Percentiles rank a stretch among this genome's conserved stretches.
Evolutionary conservation across 2,329 filamentous ascomycete genomes (phyloP).

Genomic region (Aspergillus sojae): DNA sequence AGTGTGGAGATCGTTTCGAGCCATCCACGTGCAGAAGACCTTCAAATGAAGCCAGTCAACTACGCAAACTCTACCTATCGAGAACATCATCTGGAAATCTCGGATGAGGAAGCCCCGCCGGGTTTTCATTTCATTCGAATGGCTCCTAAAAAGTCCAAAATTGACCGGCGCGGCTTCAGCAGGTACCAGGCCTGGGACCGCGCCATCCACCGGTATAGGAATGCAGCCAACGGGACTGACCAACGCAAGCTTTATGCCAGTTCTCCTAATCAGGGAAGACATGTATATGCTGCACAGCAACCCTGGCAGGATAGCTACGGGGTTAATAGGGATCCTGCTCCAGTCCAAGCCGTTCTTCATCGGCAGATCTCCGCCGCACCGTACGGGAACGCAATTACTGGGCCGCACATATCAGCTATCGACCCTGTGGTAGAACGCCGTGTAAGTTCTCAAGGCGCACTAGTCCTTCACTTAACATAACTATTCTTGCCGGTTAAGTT

Average conservation of each 20-base stretch:
- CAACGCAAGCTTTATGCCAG: slow-evolving; percentile 15
- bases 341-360: slow-evolving; percentile 14
- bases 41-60: slow-evolving; percentile 35
- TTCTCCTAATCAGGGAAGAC: slow-evolving; percentile 19
- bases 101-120: slow-evolving; percentile 40
- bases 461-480: not conserved
- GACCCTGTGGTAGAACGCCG: slow-evolving; percentile 16
- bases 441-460: slow-evolving; percentile 22
- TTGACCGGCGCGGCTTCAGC: slow-evolving; percentile 49
- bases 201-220: slow-evolving; percentile 44
- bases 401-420: slow-evolving; percentile 12
- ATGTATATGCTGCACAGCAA: slow-evolving; percentile 23
- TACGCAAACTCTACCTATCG: slow-evolving; percentile 23
- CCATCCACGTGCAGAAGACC: slow-evolving; percentile 37
- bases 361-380: slow-evolving; percentile 18
- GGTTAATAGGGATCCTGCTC: slow-evolving; percentile 15
- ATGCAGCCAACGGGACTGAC: slow-evolving; percentile 25
- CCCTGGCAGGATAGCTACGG: slow-evolving; percentile 20
- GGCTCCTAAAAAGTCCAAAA: slow-evolving; percentile 33
- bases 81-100: slow-evolving; percentile 29
- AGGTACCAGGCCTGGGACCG: slow-evolving; percentile 52
- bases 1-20: slow-evolving; percentile 49
- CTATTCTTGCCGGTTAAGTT: not conserved
- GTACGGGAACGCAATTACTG: slow-evolving; percentile 19
- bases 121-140: slow-evolving; percentile 41